Evolutionary conservation across 176 grass and related monocot species (phyloP), one percentile per base, ranked within the genome.

Genomic region (Oryza brachyantha): DNA sequence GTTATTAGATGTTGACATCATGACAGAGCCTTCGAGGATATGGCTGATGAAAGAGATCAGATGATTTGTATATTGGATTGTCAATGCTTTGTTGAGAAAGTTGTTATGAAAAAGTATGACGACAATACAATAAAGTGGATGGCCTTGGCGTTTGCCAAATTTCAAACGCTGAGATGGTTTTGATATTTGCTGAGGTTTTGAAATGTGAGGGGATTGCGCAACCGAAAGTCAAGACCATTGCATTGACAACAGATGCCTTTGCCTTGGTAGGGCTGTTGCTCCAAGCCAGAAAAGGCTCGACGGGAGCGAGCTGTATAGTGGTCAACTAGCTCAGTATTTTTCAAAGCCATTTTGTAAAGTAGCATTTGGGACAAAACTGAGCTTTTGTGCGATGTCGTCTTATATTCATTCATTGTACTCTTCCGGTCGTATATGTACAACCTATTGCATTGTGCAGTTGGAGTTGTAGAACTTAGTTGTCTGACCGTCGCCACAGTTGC

Each of bases 1-100:
- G 57, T 34, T 86, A 32, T 73, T 83, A 65, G 79, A 82, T 57
- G 70, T 48, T 17, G 38, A 46, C 34, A 13, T 57, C 21, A 12
- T 69, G 38, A 92, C 52, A 52, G 64, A 77, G 66, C 76, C 35
- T 46, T 59, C 89, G 75, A 52, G 8, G 76, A 76, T 27, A 72
- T 83, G 54, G 64, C 24, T n/a, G 28, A 38, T 65, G 74, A 50
- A 63, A 50, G 68, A 83, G 17, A 64, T 32, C 22, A 48, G 60
- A 77, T 8, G 38, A 45, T 43, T 61, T 64, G 39, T 46, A 77
- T 46, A 34, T 34, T 46, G 19, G 34, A 22, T 64, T 46, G 2
- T 59, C 29, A 64, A 64, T 45, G 39, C 27, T 34, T 24, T 45
- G 27, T 64, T 39, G 62, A 77, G 59, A 26, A 63, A 63, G 29